Base-by-base conservation (phyloP, 148 eudicot species). In the Rhododendron ovatum region DNA sequence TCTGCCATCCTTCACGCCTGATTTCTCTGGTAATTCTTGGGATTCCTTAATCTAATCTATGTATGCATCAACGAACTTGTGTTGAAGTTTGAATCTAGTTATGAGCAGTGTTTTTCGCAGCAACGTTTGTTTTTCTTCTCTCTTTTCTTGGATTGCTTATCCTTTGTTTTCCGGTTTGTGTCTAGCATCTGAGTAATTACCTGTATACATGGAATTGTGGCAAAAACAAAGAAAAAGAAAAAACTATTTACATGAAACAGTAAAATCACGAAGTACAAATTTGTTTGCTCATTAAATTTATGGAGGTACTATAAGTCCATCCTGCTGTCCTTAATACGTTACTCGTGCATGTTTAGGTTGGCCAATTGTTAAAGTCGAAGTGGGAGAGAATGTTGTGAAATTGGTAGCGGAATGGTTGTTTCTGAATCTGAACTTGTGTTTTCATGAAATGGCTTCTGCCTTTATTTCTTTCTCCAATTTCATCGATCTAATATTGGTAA, bases 351-450 rank as follows among this genome's bases (percentile, higher is more conserved):
- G 30, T 82, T 30, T 83, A 87, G 88, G 86, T 78, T 39, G 77
- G 88, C 89, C 51, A 69, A 85, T 83, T 83, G 88, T 71, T 17
- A 78, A 87, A 71, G 86, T 30, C 24, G 83, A 77, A 85, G 87
- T 85, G 35, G 89, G 86, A 84, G 86, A 75, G 51, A 73, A 82
- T 15, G 47, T 35, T 6, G n/a, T 39, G 79, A 74, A 71, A 74
- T 35, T 14, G 43, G 33, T 26, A 26, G 15, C 5, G 8, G 41
- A 33, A 71, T 28, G 22, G 76, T 71, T 14, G 76, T 71, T 71
- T 14, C 76, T 71, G 20, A 33, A 11, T 28, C 17, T 67, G 35
- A 67, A 28, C 74, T 24, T 63, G 13, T 2, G 12, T 63, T 63
- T 63, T 8, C 17, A 63, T 63, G 74, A 12, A 67, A 26, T 26